phyloP scores from a whole-genome alignment of 345 rosid genomes.

The Heritiera fomes region DNA sequence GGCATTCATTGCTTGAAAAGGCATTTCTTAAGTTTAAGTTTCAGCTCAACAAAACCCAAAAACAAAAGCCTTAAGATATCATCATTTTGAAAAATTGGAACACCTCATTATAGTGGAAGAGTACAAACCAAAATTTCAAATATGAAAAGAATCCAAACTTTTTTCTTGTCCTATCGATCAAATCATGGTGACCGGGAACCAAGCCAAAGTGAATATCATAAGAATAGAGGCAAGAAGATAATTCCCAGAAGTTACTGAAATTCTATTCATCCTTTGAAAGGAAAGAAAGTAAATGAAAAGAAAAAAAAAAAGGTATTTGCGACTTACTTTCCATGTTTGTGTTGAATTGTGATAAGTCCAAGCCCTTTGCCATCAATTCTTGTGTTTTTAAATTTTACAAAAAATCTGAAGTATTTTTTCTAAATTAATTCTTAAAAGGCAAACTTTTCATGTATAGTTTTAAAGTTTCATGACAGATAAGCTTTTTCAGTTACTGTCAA shows the following conservation, averaged over 20 bases:
- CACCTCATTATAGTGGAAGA: not conserved
- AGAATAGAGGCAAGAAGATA: not conserved
- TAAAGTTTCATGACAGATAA: no score
- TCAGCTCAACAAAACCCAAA: not conserved
- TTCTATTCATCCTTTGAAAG: no score
- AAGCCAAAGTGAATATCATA: not conserved
- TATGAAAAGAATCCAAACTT: slow-evolving; percentile 7
- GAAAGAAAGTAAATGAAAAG: no score
- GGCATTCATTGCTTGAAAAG: not conserved
- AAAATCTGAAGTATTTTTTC: no score
- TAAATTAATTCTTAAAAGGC: no score
- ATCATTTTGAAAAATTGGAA: not conserved
- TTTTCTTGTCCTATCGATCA: not conserved
- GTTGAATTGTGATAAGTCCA: no score
- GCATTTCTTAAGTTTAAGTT: not conserved
- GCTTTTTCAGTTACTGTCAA: no score
- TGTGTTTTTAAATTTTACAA: no score
- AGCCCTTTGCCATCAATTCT: no score
- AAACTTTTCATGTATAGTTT: no score
- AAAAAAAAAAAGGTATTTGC: no score
- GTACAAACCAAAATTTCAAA: not conserved
- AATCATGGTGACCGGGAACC: not conserved
- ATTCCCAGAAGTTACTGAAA: not conserved
- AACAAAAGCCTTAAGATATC: not conserved
- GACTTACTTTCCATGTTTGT: no score